Conservation (phyloP, 768 basidiomycete genomes). For the Lenzites betulinus region DNA sequence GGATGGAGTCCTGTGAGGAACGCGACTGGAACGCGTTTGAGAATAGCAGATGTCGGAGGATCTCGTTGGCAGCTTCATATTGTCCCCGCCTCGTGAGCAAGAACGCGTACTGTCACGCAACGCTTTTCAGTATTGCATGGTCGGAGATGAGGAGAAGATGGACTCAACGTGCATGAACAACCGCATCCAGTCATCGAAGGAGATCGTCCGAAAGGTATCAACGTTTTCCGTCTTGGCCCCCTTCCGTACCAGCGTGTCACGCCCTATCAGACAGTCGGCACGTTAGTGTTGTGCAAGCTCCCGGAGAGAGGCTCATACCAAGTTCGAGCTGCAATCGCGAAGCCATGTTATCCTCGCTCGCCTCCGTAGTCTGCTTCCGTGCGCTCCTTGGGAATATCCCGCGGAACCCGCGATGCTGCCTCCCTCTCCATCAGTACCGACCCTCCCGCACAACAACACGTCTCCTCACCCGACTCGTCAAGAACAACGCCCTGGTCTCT, state of each 20-base stretch:
- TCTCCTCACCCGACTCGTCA: conserved; percentile 65
- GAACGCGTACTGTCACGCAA: conserved; percentile 71
- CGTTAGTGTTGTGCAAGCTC: neutral
- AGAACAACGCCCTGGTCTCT: conserved; percentile 82
- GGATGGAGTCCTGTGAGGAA: conserved; percentile 66
- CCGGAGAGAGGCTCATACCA: conserved; percentile 43
- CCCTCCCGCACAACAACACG: neutral
- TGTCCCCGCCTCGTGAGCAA: conserved; percentile 63
- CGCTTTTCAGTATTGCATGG: neutral
- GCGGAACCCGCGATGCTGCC: conserved; percentile 46
- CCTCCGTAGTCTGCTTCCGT: conserved; percentile 48
- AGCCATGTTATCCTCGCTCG: conserved; percentile 71
- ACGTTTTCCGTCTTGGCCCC: conserved; percentile 46
- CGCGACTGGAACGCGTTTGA: conserved; percentile 74
- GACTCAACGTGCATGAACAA: conserved; percentile 79
- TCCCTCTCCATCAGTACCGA: neutral
- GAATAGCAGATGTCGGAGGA: conserved; percentile 70
- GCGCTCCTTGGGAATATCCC: conserved; percentile 65
- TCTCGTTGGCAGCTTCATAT: conserved; percentile 68
- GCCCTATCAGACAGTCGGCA: conserved; percentile 42
- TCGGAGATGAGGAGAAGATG: neutral
- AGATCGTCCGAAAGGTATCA: conserved; percentile 76
- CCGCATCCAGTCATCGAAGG: conserved; percentile 82
- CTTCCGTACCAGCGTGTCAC: conserved; percentile 56
- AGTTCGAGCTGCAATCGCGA: conserved; percentile 76